Conservation (phyloP, 495 filamentous ascomycete genomes). For the Penicillium salamii region DNA sequence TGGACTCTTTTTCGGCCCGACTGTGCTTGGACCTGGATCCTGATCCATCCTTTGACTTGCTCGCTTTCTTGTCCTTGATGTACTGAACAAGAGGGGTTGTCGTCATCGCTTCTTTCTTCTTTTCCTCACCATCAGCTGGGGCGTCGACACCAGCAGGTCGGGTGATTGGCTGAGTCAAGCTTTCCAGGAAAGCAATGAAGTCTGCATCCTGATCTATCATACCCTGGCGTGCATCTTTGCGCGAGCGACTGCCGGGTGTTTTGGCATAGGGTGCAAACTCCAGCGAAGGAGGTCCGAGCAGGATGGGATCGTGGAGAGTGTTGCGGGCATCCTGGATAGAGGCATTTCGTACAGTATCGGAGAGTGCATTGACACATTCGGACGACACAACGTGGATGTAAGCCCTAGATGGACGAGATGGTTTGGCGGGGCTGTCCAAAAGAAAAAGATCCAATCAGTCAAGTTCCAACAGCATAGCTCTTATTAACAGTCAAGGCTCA, state of each 20-base stretch:
- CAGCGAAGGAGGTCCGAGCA: conserved; percentile 70
- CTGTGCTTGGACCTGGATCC: conserved; percentile 57
- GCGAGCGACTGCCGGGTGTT: conserved; percentile 64
- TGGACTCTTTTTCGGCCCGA: conserved; percentile 57
- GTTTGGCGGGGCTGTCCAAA: conserved; percentile 64
- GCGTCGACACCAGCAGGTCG: conserved; percentile 50
- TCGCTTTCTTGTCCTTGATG: conserved; percentile 85
- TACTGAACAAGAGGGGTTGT: conserved; percentile 90
- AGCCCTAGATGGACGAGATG: conserved; percentile 70
- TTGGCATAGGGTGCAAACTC: conserved; percentile 84
- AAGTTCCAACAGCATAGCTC: conserved; percentile 10
- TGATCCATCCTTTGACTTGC: conserved; percentile 69
- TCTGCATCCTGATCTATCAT: conserved; percentile 95
- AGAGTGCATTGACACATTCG: conserved; percentile 57
- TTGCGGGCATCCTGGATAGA: conserved; percentile 73
- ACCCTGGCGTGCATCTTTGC: conserved; percentile 81
- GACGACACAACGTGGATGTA: conserved; percentile 71
- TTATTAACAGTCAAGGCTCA: conserved; percentile 29
- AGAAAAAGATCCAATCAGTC: conserved; percentile 1
- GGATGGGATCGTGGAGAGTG: conserved; percentile 61
- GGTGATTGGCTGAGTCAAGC: conserved; percentile 71
- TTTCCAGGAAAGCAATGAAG: conserved; percentile 89
- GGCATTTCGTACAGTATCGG: conserved; percentile 60
- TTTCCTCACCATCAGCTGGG: conserved; percentile 45
- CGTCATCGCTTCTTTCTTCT: conserved; percentile 64